Percentiles rank a stretch among this genome's conserved stretches.
phyloP scores from a whole-genome alignment of 2,329 filamentous ascomycete genomes.

The Shiraia sp. region DNA sequence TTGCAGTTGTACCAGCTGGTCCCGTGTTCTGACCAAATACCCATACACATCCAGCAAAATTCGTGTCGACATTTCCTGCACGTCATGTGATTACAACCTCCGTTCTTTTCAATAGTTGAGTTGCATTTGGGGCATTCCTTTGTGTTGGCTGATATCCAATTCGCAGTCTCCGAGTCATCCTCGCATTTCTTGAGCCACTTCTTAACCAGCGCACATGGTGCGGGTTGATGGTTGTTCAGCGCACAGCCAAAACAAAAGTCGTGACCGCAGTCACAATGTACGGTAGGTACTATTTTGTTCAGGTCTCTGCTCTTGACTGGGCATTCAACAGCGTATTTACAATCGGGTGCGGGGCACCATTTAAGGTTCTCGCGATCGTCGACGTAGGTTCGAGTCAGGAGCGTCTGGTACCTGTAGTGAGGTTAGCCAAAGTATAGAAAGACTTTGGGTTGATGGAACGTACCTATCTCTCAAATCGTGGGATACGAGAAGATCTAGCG shows the following conservation, averaged over 20 bases:
- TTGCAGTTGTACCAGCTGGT: conserved; percentile 99
- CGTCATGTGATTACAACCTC: conserved; percentile 97
- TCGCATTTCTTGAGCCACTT: conserved; percentile 98
- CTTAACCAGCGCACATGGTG: conserved; percentile 88
- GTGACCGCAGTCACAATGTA: conserved; percentile 81
- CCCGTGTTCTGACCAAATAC: conserved; percentile 95
- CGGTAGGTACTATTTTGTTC: conserved; percentile 82
- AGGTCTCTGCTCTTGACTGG: conserved; percentile 85
- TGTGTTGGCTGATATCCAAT: conserved; percentile 99
- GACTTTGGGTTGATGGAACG: conserved; percentile 14
- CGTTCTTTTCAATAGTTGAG: conserved; percentile 98
- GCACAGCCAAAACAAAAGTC: conserved; percentile 96
- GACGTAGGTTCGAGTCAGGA: conserved; percentile 92
- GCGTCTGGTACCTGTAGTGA: conserved; percentile 74
- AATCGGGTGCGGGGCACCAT: conserved; percentile 99
- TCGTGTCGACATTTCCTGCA: conserved; percentile 94
- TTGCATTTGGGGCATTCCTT: conserved; percentile 97
- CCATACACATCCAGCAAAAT: conserved; percentile 99
- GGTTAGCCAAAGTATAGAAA: conserved; percentile 11
- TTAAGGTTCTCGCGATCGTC: conserved; percentile 95
- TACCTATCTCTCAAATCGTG: conserved; percentile 61
- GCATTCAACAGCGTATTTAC: conserved; percentile 89
- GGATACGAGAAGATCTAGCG: conserved; percentile 74
- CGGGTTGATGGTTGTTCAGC: conserved; percentile 86
- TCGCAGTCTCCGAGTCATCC: conserved; percentile 96